phyloP scores from a whole-genome alignment of 169 alveolate genomes.

The Babesia bigemina region DNA sequence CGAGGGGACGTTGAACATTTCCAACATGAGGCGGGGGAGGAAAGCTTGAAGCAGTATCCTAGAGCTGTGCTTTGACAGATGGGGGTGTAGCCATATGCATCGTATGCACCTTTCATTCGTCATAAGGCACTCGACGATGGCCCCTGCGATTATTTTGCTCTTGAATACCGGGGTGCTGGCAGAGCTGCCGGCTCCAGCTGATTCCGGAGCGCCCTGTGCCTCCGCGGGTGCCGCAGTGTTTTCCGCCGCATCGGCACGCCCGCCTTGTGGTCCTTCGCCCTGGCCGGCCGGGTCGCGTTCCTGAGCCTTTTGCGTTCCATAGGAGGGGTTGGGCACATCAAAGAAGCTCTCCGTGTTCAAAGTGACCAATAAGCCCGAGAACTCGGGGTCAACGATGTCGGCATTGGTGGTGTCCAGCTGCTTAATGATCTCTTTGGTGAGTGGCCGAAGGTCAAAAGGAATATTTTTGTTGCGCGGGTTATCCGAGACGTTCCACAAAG shows the following conservation, averaged over 20 bases:
- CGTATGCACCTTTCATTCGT: conserved; percentile 76
- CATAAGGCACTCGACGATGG: conserved; percentile 73
- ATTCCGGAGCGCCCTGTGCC: not conserved
- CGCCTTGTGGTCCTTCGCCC: not conserved
- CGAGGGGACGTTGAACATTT: conserved; percentile 70
- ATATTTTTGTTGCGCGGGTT: conserved; percentile 72
- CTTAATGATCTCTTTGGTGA: conserved; percentile 67
- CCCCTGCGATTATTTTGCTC: conserved; percentile 77
- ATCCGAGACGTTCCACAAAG: conserved; percentile 54
- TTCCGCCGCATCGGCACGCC: not conserved
- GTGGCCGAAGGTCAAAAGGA: conserved; percentile 77
- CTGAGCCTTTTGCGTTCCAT: not conserved
- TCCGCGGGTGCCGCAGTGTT: not conserved
- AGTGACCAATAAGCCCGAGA: conserved; percentile 78
- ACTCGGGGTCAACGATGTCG: conserved; percentile 74
- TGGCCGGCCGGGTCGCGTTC: conserved; percentile 1
- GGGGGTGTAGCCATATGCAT: conserved; percentile 80
- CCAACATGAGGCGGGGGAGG: conserved; percentile 76
- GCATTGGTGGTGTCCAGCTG: conserved; percentile 71
- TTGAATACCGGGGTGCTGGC: not conserved
- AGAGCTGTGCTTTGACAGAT: conserved; percentile 73
- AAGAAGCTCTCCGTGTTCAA: conserved; percentile 68
- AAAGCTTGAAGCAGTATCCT: conserved; percentile 75
- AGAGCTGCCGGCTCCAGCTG: not conserved
- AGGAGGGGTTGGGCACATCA: conserved; percentile 9